Evolutionary conservation across 148 eudicot species (phyloP).

Genomic region (Amaranthus palmeri): DNA sequence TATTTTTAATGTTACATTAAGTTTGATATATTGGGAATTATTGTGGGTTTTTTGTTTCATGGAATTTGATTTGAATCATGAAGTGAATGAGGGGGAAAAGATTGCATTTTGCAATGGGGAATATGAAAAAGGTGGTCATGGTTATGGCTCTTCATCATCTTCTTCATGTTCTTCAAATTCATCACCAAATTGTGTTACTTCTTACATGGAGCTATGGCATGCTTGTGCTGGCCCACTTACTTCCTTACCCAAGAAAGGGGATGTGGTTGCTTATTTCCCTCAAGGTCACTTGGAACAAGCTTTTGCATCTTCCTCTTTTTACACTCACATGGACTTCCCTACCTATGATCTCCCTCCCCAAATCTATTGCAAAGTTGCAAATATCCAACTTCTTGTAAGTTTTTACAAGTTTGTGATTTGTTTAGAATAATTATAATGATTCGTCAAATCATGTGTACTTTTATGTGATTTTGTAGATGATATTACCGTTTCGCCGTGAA

Average conservation of each 20-base stretch:
- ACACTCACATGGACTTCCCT: constrained; percentile 39
- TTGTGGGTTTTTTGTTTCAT: constrained; percentile 33
- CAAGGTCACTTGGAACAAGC: constrained; percentile 89
- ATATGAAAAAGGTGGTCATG: constrained; percentile 34
- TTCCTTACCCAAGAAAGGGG: constrained; percentile 60
- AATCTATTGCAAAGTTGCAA: constrained; percentile 74
- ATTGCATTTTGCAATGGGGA: constrained; percentile 38
- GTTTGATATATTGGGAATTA: constrained; percentile 2
- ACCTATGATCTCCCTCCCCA: constrained; percentile 68
- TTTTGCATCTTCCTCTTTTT: constrained; percentile 30
- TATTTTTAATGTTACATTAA: constrained; percentile 8
- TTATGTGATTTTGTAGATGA: too few species aligned
- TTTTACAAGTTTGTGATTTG: background rate
- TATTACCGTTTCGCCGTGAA: too few species aligned
- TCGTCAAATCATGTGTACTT: too few species aligned
- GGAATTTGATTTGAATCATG: constrained; percentile 91
- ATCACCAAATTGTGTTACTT: constrained; percentile 28
- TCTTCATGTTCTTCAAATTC: constrained; percentile 56
- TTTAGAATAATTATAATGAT: too few species aligned
- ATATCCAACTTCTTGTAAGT: constrained; percentile 73
- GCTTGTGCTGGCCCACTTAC: constrained; percentile 90
- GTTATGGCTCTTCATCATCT: constrained; percentile 40
- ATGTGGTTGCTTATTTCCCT: constrained; percentile 87
- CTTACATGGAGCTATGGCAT: constrained; percentile 82
- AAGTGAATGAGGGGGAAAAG: constrained; percentile 41